Percentiles rank a stretch among this genome's conserved stretches.
Conservation (phyloP, 2,329 filamentous ascomycete species). For the Pleoardoris graminearum region DNA sequence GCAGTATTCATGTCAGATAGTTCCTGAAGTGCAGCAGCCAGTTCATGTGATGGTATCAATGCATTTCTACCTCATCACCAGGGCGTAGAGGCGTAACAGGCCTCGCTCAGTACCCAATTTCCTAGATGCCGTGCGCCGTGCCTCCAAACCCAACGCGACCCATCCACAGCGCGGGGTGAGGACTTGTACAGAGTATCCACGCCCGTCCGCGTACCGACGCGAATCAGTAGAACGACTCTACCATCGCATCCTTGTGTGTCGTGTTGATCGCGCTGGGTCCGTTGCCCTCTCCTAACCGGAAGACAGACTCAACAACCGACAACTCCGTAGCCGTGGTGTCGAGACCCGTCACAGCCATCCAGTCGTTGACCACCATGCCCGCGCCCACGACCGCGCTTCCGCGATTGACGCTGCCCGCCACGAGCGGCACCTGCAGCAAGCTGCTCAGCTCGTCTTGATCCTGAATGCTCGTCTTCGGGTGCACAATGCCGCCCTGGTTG, state of each 20-base stretch:
- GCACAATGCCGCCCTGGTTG: slow-evolving; percentile 95
- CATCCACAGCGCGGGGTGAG: slow-evolving; percentile 3
- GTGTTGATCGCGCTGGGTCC: slow-evolving; percentile 79
- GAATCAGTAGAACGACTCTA: slow-evolving; percentile 93
- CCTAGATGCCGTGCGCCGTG: slow-evolving; percentile 28
- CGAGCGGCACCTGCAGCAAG: slow-evolving; percentile 91
- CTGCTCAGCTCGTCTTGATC: slow-evolving; percentile 97
- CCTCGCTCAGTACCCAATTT: slow-evolving; percentile 14
- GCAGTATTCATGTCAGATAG: too few relatives aligned
- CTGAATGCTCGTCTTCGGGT: slow-evolving; percentile 95
- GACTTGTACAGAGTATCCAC: slow-evolving; percentile 3
- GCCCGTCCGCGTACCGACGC: neutral
- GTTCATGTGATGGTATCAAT: slow-evolving; percentile 36
- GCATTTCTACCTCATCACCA: slow-evolving; percentile 29
- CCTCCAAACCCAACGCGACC: slow-evolving; percentile 7
- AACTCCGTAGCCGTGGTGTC: slow-evolving; percentile 98
- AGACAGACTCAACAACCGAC: slow-evolving; percentile 94
- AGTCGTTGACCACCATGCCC: slow-evolving; percentile 96
- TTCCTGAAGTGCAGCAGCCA: too few relatives aligned
- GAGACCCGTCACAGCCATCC: slow-evolving; percentile 84
- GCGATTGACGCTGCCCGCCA: slow-evolving; percentile 91
- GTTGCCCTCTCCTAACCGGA: slow-evolving; percentile 84
- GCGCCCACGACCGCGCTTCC: slow-evolving; percentile 94
- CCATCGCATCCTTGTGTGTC: slow-evolving; percentile 94
- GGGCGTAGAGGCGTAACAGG: slow-evolving; percentile 14